These are phyloP conservation scores for Talaromyces sp. DNA, from an alignment of 2,329 filamentous ascomycete species.

Conservation along the genomic window DNA sequence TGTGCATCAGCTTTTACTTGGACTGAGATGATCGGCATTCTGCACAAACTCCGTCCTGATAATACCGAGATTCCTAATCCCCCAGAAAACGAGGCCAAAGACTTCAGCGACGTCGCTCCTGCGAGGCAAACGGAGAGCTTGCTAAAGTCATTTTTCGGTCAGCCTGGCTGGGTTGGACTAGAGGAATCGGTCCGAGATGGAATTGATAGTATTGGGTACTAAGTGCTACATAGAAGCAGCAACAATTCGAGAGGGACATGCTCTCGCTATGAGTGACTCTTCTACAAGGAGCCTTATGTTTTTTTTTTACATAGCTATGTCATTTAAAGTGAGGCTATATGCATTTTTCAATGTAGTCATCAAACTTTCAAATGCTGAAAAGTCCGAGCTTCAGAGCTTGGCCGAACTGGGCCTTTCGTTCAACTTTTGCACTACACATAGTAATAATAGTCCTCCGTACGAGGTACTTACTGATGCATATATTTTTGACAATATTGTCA, in stretches of 20 bases:
- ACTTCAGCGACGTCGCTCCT: conserved; percentile 19
- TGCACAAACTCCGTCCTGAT: conserved; percentile 36
- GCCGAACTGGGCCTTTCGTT: no score
- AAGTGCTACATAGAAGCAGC: neutral
- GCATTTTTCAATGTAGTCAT: no score
- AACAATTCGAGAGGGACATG: neutral
- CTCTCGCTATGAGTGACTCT: neutral
- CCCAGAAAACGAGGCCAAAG: conserved; percentile 17
- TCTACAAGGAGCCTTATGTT: no score
- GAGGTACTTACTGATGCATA: no score
- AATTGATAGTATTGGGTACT: conserved; percentile 3
- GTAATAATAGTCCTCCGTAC: no score
- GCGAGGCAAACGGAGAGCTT: conserved; percentile 22
- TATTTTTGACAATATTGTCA: no score
- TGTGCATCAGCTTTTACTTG: conserved; percentile 44
- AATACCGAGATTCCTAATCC: conserved; percentile 25
- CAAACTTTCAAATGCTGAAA: no score
- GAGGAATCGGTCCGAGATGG: conserved; percentile 16
- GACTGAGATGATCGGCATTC: conserved; percentile 35
- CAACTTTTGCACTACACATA: no score
- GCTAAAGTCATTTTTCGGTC: conserved; percentile 22
- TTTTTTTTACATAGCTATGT: no score
- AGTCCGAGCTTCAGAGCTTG: no score
- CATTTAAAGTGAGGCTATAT: no score
- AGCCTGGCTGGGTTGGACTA: conserved; percentile 21